These are phyloP conservation scores for Aspergillus versicolor DNA, from an alignment of 2,329 filamentous ascomycete genomes.

Conservation along the genomic window DNA sequence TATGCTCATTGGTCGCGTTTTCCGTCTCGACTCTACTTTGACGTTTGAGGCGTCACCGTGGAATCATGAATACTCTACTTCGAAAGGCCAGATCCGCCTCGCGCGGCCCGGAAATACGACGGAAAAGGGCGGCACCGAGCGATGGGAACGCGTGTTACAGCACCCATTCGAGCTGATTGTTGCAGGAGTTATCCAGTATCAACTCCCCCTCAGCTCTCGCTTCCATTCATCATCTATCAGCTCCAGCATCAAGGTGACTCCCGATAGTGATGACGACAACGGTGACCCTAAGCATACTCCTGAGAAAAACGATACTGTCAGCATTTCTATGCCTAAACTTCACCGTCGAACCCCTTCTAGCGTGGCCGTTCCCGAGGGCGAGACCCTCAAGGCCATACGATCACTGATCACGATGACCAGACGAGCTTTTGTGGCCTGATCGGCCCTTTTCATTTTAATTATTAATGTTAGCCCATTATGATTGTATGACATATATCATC, in stretches of 20 bases:
- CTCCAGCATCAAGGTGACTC: constrained; percentile 41
- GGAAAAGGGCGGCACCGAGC: constrained; percentile 72
- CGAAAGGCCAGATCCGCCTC: constrained; percentile 80
- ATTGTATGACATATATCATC: constrained; percentile 8
- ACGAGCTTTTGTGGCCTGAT: constrained; percentile 33
- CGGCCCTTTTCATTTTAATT: not conserved
- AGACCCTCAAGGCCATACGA: constrained; percentile 12
- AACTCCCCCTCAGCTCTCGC: constrained; percentile 58
- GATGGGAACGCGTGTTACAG: constrained; percentile 87
- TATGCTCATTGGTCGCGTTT: constrained; percentile 87
- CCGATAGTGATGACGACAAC: constrained; percentile 32
- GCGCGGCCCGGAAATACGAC: constrained; percentile 84
- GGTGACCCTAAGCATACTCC: constrained; percentile 20
- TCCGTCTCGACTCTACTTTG: constrained; percentile 81
- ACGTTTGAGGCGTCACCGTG: constrained; percentile 89
- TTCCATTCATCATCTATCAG: constrained; percentile 52
- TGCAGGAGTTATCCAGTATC: constrained; percentile 85
- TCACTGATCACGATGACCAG: constrained; percentile 13
- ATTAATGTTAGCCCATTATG: constrained; percentile 7
- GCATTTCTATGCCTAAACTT: constrained; percentile 17
- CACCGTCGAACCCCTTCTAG: constrained; percentile 3
- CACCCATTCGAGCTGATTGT: constrained; percentile 93
- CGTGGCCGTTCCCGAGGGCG: constrained; percentile 12
- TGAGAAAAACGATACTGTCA: constrained; percentile 29
- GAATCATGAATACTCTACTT: constrained; percentile 68